These are phyloP conservation scores for Fragaria ananassa DNA, from an alignment of 306 rosid genomes.

Conservation along the genomic window DNA sequence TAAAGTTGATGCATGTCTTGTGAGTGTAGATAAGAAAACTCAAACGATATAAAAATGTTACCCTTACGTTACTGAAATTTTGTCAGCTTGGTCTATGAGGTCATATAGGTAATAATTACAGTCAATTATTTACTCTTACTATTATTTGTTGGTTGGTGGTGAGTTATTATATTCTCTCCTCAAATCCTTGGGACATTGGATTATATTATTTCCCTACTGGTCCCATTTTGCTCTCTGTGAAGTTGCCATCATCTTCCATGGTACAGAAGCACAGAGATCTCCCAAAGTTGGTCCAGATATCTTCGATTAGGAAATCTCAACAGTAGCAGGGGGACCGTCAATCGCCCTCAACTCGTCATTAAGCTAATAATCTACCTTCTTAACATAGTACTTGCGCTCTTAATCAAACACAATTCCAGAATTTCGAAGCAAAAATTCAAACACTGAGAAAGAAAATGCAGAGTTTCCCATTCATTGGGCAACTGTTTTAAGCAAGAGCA, in stretches of 20 bases:
- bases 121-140: not conserved
- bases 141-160: not conserved
- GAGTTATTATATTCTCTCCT: not conserved
- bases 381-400: not conserved
- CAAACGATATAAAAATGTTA: not conserved
- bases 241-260: slow-evolving; percentile 35
- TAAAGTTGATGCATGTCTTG: not conserved
- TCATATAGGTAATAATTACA: not conserved
- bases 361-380: not conserved
- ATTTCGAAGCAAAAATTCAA: not conserved
- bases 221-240: slow-evolving; percentile 27
- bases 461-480: slow-evolving; percentile 6
- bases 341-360: slow-evolving; percentile 4
- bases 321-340: slow-evolving; percentile 31
- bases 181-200: not conserved
- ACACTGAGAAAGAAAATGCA: not conserved
- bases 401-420: not conserved
- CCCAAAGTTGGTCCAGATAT: slow-evolving; percentile 30
- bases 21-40: not conserved
- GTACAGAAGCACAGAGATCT: slow-evolving; percentile 27
- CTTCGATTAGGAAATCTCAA: slow-evolving; percentile 27
- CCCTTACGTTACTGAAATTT: not conserved
- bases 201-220: slow-evolving; percentile 18
- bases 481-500: slow-evolving; percentile 10
- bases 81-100: not conserved